Conservation (phyloP, 805 yeast genomes). For the Nakazawaea populi region DNA sequence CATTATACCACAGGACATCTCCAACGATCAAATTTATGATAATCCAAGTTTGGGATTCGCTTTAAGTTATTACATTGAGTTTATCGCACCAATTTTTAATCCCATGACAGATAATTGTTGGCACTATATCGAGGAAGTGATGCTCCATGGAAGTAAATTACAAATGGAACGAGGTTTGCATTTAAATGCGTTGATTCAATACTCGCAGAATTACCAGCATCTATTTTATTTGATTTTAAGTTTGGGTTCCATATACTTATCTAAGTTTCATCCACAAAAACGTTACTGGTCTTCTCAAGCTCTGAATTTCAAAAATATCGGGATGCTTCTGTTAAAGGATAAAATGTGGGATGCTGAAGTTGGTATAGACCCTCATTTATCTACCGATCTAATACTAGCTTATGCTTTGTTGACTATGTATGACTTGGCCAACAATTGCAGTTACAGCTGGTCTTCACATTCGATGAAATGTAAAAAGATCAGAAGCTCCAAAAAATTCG, state of each 20-base stretch:
- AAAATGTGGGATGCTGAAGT: neutral
- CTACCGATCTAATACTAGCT: conserved; percentile 6
- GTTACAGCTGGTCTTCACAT: conserved; percentile 8
- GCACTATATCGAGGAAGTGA: conserved; percentile 6
- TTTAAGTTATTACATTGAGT: conserved; percentile 7
- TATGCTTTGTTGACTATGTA: conserved; percentile 8
- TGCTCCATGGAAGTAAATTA: conserved; percentile 3
- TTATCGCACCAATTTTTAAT: conserved; percentile 10
- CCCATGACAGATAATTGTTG: conserved; percentile 1
- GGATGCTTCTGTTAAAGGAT: neutral
- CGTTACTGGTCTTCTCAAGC: neutral
- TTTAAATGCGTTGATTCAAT: conserved; percentile 6
- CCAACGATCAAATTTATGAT: conserved; percentile 1
- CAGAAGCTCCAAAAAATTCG: conserved; percentile 11
- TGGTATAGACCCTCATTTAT: neutral
- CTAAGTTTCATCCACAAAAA: neutral
- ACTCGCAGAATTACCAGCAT: conserved; percentile 9
- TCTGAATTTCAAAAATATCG: conserved; percentile 1
- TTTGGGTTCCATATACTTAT: conserved; percentile 9
- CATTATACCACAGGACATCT: conserved; percentile 8
- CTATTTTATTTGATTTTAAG: conserved; percentile 9
- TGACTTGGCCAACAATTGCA: conserved; percentile 12
- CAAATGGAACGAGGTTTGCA: conserved; percentile 6
- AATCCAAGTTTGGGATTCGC: conserved; percentile 4
- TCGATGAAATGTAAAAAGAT: conserved; percentile 4